Base-by-base conservation (phyloP, 2,329 filamentous ascomycete genomes). In the Ascochyta clinopodiicola region DNA sequence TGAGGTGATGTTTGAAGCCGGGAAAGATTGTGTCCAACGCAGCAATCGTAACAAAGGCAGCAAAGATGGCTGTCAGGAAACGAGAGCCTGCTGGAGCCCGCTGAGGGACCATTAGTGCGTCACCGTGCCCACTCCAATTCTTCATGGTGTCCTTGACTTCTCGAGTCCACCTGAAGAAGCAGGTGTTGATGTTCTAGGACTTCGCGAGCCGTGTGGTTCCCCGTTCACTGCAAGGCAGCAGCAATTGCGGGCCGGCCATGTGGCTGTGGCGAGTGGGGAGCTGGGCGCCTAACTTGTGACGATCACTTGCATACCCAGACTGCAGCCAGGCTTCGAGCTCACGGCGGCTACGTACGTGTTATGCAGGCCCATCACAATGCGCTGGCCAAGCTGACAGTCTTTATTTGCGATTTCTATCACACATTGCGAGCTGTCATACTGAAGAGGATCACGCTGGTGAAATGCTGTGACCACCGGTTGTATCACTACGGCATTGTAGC, bases 311-410 rank as follows among this genome's bases (percentile, higher is more conserved):
- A 65, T 62, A 55, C 56, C 49, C 19, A 17, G 35, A 44, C 57
- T 66, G 64, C 64, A 67, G 59, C 59, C 51, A 46, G 45, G 52
- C 39, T 34, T 56, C 39, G 37, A 54, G 39, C 42, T 56, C 51
- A 55, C 58, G 46, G 66, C 66, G 66, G 62, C 55, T 68, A 67
- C 56, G 60, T 65, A 66, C 56, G 64, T 59, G 53, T 29, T 31
- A 63, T 66, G 64, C 64, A 59, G 53, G 48, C 25, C 51, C 24
- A 51, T 68, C 66, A 68, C 66, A 67, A 59, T 65, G 63, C 51
- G 61, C 47, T 62, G 60, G 56, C 59, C 40, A 42, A 52, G 45
- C 44, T 57, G 58, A 56, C 46, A 48, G 48, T 27, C 13, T 36
- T 29, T 39, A 10, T 37, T 34, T 31, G 29, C 36, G 25, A 31